Percentiles rank a stretch among this genome's conserved stretches.
Conservation (phyloP, 2,329 filamentous ascomycete genomes). For the Colletotrichum karsti region DNA sequence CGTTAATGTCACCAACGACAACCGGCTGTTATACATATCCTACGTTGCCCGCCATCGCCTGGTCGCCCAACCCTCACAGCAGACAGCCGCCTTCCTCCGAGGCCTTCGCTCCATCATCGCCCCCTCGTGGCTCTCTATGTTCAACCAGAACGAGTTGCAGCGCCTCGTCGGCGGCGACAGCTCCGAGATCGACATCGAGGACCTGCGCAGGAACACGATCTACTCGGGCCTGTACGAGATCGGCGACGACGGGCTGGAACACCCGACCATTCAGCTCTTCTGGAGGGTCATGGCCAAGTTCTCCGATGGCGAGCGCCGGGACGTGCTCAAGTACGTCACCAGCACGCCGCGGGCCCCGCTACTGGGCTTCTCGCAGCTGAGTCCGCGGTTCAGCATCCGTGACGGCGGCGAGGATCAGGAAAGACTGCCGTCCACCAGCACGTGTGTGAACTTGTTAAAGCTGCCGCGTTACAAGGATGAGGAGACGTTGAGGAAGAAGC, state of each 20-base stretch:
- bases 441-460: constrained; percentile 95
- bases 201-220: constrained; percentile 82
- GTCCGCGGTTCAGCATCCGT: constrained; percentile 87
- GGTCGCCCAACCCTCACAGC: constrained; percentile 78
- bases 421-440: constrained; percentile 90
- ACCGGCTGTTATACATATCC: constrained; percentile 92
- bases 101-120: constrained; percentile 90
- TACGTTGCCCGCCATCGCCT: constrained; percentile 90
- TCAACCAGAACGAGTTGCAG: constrained; percentile 95
- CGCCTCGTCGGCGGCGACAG: constrained; percentile 91
- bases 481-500: constrained; percentile 74
- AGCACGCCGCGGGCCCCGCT: constrained; percentile 91
- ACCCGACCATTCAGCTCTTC: constrained; percentile 86
- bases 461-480: constrained; percentile 81
- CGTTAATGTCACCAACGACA: constrained; percentile 86
- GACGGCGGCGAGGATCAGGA: constrained; percentile 81
- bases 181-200: constrained; percentile 85
- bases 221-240: constrained; percentile 91
- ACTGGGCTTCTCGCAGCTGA: constrained; percentile 86
- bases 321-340: constrained; percentile 95
- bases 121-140: constrained; percentile 96
- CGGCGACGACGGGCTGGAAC: constrained; percentile 88
- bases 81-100: constrained; percentile 87
- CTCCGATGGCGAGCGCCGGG: constrained; percentile 78
- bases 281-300: constrained; percentile 88